phyloP scores from a whole-genome alignment of 164 flowering plant species.

The Magnolia sinica region DNA sequence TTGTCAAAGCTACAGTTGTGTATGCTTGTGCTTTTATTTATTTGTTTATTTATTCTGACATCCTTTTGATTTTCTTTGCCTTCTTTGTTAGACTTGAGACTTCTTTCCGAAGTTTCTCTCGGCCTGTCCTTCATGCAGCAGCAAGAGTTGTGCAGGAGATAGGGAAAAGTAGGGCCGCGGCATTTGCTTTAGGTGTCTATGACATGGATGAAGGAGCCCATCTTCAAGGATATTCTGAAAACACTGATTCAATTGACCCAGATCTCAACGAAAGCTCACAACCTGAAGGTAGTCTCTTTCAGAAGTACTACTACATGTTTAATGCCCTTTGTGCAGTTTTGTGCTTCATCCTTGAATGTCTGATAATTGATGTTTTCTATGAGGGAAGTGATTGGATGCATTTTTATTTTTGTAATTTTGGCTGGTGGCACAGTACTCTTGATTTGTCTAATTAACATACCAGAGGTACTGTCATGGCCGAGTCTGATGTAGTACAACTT shows the following conservation, averaged over 20 bases:
- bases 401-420: not conserved
- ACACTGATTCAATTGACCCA: constrained; percentile 49
- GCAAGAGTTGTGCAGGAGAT: constrained; percentile 99
- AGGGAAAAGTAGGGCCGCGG: constrained; percentile 99
- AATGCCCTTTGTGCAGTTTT: constrained; percentile 4
- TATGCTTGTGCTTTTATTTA: not conserved
- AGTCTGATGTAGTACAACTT: not conserved
- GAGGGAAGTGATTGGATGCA: not conserved
- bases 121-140: constrained; percentile 98
- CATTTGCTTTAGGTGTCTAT: constrained; percentile 75
- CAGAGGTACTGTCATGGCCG: not conserved
- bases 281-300: constrained; percentile 58
- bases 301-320: not conserved
- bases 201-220: constrained; percentile 88
- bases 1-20: not conserved
- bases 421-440: not conserved
- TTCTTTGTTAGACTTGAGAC: constrained; percentile 68
- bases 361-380: not conserved
- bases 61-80: not conserved
- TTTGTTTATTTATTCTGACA: not conserved
- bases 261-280: constrained; percentile 59
- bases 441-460: not conserved
- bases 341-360: not conserved
- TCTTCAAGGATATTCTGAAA: constrained; percentile 58
- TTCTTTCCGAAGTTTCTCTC: constrained; percentile 96